Conservation (phyloP, 2,329 filamentous ascomycete genomes). For the Chaetomiaceae sp. region DNA sequence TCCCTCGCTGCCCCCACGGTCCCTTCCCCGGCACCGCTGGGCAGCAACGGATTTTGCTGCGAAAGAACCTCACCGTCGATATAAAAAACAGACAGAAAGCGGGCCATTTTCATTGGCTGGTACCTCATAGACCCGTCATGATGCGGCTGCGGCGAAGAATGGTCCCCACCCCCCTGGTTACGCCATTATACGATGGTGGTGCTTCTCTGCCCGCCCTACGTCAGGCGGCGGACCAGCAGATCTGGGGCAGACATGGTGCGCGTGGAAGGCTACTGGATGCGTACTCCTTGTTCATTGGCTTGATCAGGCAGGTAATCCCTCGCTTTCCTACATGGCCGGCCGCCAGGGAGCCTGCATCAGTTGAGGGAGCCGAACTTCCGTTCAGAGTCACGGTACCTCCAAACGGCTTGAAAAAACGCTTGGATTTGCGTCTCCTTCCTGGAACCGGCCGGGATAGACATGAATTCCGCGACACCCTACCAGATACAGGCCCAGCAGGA, state of each 20-base stretch:
- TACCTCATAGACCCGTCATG: not conserved
- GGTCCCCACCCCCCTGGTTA: not conserved
- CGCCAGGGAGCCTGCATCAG: not conserved
- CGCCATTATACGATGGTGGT: constrained; percentile 22
- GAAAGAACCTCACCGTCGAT: not conserved
- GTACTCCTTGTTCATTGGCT: not conserved
- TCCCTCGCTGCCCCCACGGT: not conserved
- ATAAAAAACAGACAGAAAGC: too few relatives aligned
- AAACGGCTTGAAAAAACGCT: not conserved
- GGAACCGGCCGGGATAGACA: constrained; percentile 8
- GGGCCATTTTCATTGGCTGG: too few relatives aligned
- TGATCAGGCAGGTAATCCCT: not conserved
- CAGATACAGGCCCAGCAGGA: not conserved
- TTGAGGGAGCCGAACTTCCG: not conserved
- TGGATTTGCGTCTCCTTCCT: not conserved
- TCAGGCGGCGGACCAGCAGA: not conserved
- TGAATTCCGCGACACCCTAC: constrained; percentile 1
- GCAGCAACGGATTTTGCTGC: not conserved
- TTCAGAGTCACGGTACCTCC: not conserved
- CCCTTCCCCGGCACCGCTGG: not conserved
- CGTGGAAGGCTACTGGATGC: not conserved
- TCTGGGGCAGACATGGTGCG: not conserved
- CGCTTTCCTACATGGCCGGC: not conserved
- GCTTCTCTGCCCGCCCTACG: constrained; percentile 7
- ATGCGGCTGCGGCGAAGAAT: not conserved